phyloP scores from a whole-genome alignment of 345 rosid species.

The Pseudoturritis turrita region DNA sequence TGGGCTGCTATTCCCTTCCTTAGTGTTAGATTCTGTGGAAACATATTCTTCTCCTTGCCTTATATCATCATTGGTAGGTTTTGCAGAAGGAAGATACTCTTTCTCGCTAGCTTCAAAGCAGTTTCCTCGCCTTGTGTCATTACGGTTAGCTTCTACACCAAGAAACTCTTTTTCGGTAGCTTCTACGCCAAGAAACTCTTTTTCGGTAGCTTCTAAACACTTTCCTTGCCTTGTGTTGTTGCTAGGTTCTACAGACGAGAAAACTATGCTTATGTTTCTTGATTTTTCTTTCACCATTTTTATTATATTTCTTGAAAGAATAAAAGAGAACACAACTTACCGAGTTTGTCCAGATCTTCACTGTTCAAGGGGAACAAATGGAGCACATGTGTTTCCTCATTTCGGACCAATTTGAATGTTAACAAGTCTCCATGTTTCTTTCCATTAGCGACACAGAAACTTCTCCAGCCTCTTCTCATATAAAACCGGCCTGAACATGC shows the following conservation, averaged over 20 bases:
- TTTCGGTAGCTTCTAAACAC: background rate
- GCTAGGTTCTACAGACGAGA: background rate
- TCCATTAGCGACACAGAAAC: slow-evolving; percentile 15
- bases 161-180: background rate
- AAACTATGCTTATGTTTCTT: background rate
- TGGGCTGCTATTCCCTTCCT: background rate
- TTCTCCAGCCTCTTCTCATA: slow-evolving; percentile 23
- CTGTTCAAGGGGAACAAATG: background rate
- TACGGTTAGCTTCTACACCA: background rate
- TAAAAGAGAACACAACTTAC: background rate
- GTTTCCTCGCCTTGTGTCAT: background rate
- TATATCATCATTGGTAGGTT: background rate
- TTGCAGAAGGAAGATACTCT: background rate
- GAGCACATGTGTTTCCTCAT: slow-evolving; percentile 1
- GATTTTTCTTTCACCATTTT: background rate
- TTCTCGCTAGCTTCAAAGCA: background rate
- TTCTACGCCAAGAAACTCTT: slow-evolving; percentile 1
- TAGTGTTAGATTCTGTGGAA: no score
- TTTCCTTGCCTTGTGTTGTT: background rate
- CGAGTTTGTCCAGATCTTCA: background rate
- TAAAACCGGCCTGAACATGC: background rate
- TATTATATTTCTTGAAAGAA: background rate
- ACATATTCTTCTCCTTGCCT: no score
- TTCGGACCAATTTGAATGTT: background rate
- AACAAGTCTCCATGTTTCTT: slow-evolving; percentile 3